phyloP scores from a whole-genome alignment of 345 rosid genomes.

The Arabis hirsuta region DNA sequence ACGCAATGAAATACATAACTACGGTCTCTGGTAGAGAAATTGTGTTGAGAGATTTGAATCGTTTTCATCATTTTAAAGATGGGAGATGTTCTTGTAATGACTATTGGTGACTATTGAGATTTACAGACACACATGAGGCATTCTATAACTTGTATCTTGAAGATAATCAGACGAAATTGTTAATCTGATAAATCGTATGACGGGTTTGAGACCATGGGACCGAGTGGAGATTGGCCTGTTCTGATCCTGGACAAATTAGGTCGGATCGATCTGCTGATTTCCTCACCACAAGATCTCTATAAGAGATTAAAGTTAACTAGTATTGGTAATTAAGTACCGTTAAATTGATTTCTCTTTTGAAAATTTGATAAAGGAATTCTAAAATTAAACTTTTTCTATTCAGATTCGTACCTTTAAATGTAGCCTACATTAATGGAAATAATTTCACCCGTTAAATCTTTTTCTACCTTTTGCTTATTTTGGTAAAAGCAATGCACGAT shows the following conservation, averaged over 20 bases:
- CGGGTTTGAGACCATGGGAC: too few relatives aligned
- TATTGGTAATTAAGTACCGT: too few relatives aligned
- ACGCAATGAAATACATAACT: constrained; percentile 68
- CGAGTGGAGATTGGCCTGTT: too few relatives aligned
- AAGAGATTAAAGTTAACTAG: neutral
- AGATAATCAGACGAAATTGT: neutral
- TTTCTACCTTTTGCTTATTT: constrained; percentile 7
- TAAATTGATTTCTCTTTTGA: too few relatives aligned
- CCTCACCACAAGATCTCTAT: neutral
- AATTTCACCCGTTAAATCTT: neutral
- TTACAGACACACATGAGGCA: neutral
- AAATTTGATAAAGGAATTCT: neutral
- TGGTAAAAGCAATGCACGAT: constrained; percentile 19
- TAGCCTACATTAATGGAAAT: neutral
- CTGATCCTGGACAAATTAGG: too few relatives aligned
- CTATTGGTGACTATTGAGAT: constrained; percentile 56
- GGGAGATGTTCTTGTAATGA: constrained; percentile 84
- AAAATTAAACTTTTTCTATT: neutral
- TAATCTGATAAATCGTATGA: neutral
- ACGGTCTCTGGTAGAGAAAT: constrained; percentile 59
- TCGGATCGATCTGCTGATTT: too few relatives aligned
- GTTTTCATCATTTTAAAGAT: constrained; percentile 77
- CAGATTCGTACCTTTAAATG: neutral
- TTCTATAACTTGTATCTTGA: neutral
- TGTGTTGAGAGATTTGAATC: constrained; percentile 71